phyloP scores from a whole-genome alignment of 2,329 filamentous ascomycete species.

The Colletotrichum phormii region DNA sequence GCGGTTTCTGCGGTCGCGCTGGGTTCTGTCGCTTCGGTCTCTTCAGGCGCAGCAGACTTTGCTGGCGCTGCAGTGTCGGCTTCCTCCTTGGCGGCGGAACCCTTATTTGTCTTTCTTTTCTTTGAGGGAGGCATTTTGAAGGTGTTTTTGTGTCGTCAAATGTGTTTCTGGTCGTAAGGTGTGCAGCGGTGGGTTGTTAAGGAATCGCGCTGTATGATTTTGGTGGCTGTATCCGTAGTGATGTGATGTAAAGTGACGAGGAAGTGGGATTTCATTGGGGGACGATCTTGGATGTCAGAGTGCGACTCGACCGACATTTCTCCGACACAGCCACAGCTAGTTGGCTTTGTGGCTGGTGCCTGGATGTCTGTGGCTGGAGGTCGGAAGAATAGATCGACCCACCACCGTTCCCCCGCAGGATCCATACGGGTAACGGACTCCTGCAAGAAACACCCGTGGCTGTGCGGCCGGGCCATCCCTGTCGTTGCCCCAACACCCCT shows the following conservation, averaged over 20 bases:
- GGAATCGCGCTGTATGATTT: conserved; percentile 2
- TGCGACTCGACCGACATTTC: conserved; percentile 9
- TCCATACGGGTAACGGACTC: conserved; percentile 29
- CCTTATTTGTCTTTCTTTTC: conserved; percentile 55
- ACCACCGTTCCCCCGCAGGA: conserved; percentile 29
- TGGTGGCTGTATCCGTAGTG: neutral
- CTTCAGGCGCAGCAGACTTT: conserved; percentile 36
- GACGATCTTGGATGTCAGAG: neutral
- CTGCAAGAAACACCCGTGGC: conserved; percentile 32
- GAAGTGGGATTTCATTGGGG: conserved; percentile 8
- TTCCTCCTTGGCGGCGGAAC: conserved; percentile 38
- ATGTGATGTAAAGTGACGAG: conserved; percentile 5
- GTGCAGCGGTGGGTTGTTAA: neutral
- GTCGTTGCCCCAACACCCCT: conserved; percentile 20
- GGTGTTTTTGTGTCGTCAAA: neutral
- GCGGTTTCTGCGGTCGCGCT: conserved; percentile 42
- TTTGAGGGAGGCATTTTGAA: conserved; percentile 55
- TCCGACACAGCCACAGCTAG: conserved; percentile 1
- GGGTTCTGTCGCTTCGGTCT: conserved; percentile 33
- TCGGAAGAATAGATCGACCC: conserved; percentile 25
- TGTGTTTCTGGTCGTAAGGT: neutral
- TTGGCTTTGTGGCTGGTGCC: neutral
- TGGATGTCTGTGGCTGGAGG: neutral
- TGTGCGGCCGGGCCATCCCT: conserved; percentile 32
- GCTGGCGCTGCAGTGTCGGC: conserved; percentile 19